Conservation (phyloP, 1,139 yeast genomes). For the Lodderomyces parapsilosis region DNA sequence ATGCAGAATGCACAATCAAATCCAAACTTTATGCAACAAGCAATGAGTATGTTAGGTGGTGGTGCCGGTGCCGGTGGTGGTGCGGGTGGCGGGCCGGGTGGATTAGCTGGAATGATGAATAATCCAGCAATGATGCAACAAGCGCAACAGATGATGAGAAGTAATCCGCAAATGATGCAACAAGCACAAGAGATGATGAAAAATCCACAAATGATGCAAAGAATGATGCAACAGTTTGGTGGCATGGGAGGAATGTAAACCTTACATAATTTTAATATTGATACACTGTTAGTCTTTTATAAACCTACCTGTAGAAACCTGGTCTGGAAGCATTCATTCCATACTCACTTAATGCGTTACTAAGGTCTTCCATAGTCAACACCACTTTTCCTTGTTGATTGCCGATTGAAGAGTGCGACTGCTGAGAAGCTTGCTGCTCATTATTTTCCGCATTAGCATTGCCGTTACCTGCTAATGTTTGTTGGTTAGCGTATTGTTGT, state of each 20-base stretch:
- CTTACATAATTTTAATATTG: neutral
- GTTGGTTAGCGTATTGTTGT: slow-evolving; percentile 55
- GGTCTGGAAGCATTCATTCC: slow-evolving; percentile 91
- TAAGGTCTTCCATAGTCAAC: slow-evolving; percentile 83
- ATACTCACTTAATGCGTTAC: slow-evolving; percentile 86
- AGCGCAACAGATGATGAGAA: slow-evolving; percentile 62
- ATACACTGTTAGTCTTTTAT: neutral
- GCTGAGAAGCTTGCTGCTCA: slow-evolving; percentile 29
- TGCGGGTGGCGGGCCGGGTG: slow-evolving; percentile 58
- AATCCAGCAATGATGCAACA: slow-evolving; percentile 42
- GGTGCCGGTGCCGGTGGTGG: slow-evolving; percentile 51
- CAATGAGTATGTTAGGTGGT: slow-evolving; percentile 55
- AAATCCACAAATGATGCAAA: slow-evolving; percentile 60
- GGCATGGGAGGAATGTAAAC: slow-evolving; percentile 25
- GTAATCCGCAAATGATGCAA: slow-evolving; percentile 72
- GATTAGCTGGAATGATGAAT: slow-evolving; percentile 54
- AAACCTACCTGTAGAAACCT: slow-evolving; percentile 61
- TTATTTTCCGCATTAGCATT: slow-evolving; percentile 37
- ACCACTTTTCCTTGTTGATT: slow-evolving; percentile 74
- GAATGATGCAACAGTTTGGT: slow-evolving; percentile 70
- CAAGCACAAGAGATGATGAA: slow-evolving; percentile 56
- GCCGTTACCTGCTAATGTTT: slow-evolving; percentile 37
- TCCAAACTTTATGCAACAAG: slow-evolving; percentile 57
- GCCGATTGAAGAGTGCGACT: slow-evolving; percentile 45
- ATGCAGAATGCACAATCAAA: slow-evolving; percentile 50